Evolutionary conservation across 257 asterid genomes (phyloP), one percentile per base, ranked within the genome.

Genomic region (Marsdenia floribunda): DNA sequence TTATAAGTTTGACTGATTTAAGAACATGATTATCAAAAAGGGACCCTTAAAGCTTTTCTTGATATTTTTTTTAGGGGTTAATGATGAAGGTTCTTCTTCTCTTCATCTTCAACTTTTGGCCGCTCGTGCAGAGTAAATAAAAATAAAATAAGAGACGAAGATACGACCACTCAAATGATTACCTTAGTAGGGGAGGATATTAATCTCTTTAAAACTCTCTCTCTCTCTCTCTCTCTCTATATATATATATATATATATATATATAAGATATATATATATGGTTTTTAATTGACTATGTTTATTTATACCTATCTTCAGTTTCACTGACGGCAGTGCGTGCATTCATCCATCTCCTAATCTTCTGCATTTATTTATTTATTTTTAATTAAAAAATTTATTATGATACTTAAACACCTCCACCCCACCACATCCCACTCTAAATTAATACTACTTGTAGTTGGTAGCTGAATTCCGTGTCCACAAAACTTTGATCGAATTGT

Each of bases 61-160:
- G 55, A 68, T 68, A 35, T 40, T 68, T 61, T 26, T 47, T 52
- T 52, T 52, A 11, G 54, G 54, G 21, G 42, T 61, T 11, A 59
- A 59, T 59, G 38, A 24, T 59, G 35, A 24, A 24, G 66, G 68
- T 29, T 33, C n/a, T 61, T 44, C 49, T 44, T 44, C 49, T 44
- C 49, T 44, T 44, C 49, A 44, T 44, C 49, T 44, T 76, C 73
- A 76, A 68, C 35, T 68, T 81, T 77, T 50, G 77, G 57, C 81
- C 86, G 82, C 90, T 87, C 88, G 94, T 84, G 91, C 85, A 75
- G 75, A 24, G 79, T 70, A 77, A 66, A 72, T 61, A 75, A 70
- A 73, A 38, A 24, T 70, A 54, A 3, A 42, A 42, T 5, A 3
- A 49, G 68, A 65, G 84, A 82, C 75, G 86, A 50, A 76, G 63